These are phyloP conservation scores for Flaveria brownii DNA, from an alignment of 129 eudicot species.

Conservation along the genomic window DNA sequence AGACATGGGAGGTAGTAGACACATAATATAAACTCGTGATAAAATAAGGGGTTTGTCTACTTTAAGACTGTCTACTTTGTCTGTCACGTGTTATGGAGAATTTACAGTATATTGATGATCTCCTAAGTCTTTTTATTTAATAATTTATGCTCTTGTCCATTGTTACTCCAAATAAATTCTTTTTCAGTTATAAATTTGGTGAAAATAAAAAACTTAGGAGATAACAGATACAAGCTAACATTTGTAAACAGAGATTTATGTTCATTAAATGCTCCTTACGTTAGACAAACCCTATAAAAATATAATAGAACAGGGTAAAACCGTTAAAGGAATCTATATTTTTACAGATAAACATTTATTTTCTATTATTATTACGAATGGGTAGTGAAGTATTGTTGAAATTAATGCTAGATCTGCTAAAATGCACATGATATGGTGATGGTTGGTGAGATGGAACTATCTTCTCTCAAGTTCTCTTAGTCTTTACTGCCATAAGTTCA, in stretches of 20 bases:
- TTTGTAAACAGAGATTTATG: neutral
- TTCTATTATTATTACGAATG: neutral
- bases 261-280: slow-evolving; percentile 14
- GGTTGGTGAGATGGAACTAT: slow-evolving; percentile 37
- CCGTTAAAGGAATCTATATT: neutral
- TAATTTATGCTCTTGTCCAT: neutral
- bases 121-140: neutral
- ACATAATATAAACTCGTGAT: neutral
- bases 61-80: no score
- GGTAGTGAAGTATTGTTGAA: slow-evolving; percentile 14
- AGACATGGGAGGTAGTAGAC: neutral
- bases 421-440: slow-evolving; percentile 31
- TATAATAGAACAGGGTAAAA: neutral
- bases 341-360: neutral
- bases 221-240: neutral
- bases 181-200: neutral
- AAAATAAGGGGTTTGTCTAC: neutral
- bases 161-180: neutral
- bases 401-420: slow-evolving; percentile 32
- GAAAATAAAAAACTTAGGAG: neutral
- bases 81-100: no score
- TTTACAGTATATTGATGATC: neutral
- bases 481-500: slow-evolving; percentile 31
- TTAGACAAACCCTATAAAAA: slow-evolving; percentile 9
- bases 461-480: slow-evolving; percentile 34